Evolutionary conservation across 257 asterid species (phyloP).

Genomic region (Petunia axillaris): DNA sequence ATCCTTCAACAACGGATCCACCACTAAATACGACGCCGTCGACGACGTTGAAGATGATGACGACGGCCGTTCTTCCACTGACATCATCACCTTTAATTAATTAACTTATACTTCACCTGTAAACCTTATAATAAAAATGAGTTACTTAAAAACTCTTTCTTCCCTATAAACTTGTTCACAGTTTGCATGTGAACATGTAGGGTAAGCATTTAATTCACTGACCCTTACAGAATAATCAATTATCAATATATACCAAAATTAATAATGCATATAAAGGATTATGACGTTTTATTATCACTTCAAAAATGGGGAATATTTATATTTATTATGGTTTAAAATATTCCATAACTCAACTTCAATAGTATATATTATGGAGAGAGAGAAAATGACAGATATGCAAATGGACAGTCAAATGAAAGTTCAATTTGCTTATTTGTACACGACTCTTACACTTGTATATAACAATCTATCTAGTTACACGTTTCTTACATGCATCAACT

Average conservation of each 20-base stretch:
- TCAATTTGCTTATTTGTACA: constrained; percentile 1
- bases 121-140: neutral
- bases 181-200: constrained; percentile 55
- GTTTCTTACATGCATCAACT: constrained; percentile 25
- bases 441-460: constrained; percentile 22
- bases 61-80: constrained; percentile 40
- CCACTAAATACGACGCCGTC: constrained; percentile 36
- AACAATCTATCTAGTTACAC: constrained; percentile 23
- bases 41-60: constrained; percentile 31
- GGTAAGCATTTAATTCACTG: constrained; percentile 49
- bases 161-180: constrained; percentile 31
- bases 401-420: constrained; percentile 24
- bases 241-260: neutral
- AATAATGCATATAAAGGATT: constrained; percentile 4
- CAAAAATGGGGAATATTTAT: neutral
- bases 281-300: neutral
- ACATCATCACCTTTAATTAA: constrained; percentile 27
- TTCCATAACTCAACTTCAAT: neutral
- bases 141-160: neutral
- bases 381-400: constrained; percentile 10
- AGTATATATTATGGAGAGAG: neutral
- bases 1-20: constrained; percentile 87
- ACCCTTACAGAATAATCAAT: constrained; percentile 14
- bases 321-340: constrained; percentile 13
- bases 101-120: neutral